Conservation (phyloP, 2,329 filamentous ascomycete genomes). For the Claviceps digitariae region DNA sequence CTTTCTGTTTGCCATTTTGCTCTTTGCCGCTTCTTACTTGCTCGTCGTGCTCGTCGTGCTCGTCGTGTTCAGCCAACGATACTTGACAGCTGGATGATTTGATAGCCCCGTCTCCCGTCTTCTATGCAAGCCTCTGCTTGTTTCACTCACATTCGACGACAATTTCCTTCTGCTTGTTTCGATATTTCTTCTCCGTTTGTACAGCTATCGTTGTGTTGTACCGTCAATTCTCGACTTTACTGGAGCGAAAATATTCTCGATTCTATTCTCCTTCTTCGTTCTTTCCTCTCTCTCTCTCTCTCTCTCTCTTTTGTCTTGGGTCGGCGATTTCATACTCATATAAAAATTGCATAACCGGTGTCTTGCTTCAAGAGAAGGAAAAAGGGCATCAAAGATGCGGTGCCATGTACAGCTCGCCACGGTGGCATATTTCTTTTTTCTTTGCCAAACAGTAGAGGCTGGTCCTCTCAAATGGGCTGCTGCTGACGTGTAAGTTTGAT, state of each 20-base stretch:
- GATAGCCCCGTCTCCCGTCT: neutral
- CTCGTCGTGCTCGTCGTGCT: conserved; percentile 4
- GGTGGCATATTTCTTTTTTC: conserved; percentile 15
- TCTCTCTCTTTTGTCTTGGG: neutral
- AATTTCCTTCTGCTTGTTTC: neutral
- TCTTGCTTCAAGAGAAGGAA: neutral
- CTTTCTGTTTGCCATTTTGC: neutral
- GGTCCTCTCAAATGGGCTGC: conserved; percentile 22
- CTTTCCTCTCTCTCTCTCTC: neutral
- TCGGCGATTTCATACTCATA: neutral
- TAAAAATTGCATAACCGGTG: neutral
- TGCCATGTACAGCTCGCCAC: conserved; percentile 7
- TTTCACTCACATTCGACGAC: neutral
- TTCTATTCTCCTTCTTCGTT: neutral
- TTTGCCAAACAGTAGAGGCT: conserved; percentile 18
- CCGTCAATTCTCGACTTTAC: neutral
- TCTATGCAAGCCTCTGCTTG: neutral
- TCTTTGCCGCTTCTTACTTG: no score
- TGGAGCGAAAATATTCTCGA: neutral
- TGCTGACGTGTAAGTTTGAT: conserved; percentile 18
- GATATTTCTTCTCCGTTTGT: neutral
- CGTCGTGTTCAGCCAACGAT: neutral
- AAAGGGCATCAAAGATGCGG: conserved; percentile 1
- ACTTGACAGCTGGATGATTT: neutral
- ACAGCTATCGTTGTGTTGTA: neutral